Evolutionary conservation across 75 land plant genomes (phyloP).

Genomic region (Chamaecyparis obtusa): DNA sequence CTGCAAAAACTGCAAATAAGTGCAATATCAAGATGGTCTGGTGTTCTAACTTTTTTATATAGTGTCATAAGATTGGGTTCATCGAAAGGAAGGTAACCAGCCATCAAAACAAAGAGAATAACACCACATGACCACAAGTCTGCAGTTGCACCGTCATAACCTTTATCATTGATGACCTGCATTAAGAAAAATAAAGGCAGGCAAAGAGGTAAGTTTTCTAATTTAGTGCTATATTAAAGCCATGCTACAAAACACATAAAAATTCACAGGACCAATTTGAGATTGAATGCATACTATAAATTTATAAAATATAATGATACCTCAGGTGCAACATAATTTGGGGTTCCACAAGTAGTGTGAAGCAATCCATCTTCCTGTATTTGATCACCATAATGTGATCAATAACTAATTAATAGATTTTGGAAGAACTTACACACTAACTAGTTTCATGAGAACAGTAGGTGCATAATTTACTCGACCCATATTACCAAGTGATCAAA

Average conservation of each 20-base stretch:
- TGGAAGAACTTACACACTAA: neutral
- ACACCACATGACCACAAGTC: conserved; percentile 95
- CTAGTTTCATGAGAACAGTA: neutral
- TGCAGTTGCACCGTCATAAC: conserved; percentile 91
- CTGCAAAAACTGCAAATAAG: neutral
- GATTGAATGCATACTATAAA: neutral
- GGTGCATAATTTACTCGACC: neutral
- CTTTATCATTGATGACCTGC: conserved; percentile 56
- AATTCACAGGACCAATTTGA: neutral
- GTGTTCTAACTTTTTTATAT: conserved; percentile 47
- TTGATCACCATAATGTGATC: neutral
- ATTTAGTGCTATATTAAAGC: neutral
- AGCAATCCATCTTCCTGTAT: conserved; percentile 69
- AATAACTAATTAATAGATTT: neutral
- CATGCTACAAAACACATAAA: too few species aligned
- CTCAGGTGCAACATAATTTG: conserved; percentile 87
- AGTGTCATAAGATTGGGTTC: conserved; percentile 54
- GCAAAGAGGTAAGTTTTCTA: neutral
- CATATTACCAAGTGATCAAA: neutral
- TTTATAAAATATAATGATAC: conserved; percentile 17
- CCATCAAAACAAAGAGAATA: conserved; percentile 78
- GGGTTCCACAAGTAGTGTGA: conserved; percentile 77
- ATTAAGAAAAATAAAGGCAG: neutral
- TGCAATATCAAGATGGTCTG: neutral
- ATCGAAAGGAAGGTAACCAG: conserved; percentile 84